Conservation (phyloP, 192 early-diverging fungal species). For the Coemansia sp. region DNA sequence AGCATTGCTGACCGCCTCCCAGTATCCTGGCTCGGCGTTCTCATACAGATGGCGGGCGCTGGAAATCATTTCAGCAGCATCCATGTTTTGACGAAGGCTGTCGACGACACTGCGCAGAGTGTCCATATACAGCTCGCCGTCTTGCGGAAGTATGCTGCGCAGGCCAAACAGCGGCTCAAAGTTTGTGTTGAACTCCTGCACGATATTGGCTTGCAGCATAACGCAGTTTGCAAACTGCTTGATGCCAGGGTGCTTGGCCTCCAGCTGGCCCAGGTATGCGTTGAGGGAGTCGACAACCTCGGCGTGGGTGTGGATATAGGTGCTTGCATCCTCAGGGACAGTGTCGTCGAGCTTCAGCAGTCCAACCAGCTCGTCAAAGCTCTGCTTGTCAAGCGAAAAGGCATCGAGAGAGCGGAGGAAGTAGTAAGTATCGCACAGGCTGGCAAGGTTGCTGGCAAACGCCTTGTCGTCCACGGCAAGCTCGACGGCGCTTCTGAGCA, state of each 20-base stretch:
- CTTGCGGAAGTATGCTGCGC: conserved; percentile 38
- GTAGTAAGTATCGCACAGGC: conserved; percentile 47
- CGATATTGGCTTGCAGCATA: conserved; percentile 47
- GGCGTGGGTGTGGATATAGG: conserved; percentile 23
- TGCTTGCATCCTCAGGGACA: not conserved
- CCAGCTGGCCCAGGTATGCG: conserved; percentile 35
- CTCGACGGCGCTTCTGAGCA: conserved; percentile 30
- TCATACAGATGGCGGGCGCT: conserved; percentile 19
- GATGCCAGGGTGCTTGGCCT: conserved; percentile 40
- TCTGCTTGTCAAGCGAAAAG: conserved; percentile 22
- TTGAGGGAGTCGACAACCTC: conserved; percentile 27
- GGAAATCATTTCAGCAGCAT: conserved; percentile 20
- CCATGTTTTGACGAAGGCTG: conserved; percentile 25
- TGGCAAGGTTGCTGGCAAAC: conserved; percentile 26
- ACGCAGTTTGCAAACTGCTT: conserved; percentile 37
- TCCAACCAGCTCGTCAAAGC: conserved; percentile 31
- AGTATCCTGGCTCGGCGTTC: conserved; percentile 11
- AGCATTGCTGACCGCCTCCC: conserved; percentile 24
- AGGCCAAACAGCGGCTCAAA: conserved; percentile 34
- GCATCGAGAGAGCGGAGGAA: conserved; percentile 39
- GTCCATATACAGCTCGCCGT: conserved; percentile 41
- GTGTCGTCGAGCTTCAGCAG: conserved; percentile 22
- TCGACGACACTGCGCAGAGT: conserved; percentile 40
- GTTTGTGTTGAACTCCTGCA: conserved; percentile 36
- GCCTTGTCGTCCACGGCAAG: conserved; percentile 11